A percentile compares a stretch with the other conserved stretches of the same genome.
phyloP scores from a whole-genome alignment of 2,329 filamentous ascomycete genomes.

The Paecilomyces niveus region DNA sequence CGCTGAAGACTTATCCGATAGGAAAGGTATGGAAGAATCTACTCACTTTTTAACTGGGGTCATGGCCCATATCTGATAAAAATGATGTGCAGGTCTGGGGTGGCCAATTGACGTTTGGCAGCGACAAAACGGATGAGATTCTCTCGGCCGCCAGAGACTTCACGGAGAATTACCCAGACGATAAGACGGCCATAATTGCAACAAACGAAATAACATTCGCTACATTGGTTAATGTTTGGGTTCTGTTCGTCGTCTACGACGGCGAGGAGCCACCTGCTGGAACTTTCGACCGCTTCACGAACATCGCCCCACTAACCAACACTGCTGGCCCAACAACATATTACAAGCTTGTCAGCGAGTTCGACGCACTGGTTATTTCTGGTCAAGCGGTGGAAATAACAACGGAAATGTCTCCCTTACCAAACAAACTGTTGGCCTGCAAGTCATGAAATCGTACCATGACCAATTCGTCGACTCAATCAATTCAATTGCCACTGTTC shows the following conservation, averaged over 20 bases:
- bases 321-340: conserved; percentile 33
- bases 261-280: conserved; percentile 45
- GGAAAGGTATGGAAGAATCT: conserved; percentile 11
- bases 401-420: conserved; percentile 32
- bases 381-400: conserved; percentile 15
- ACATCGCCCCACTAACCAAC: conserved; percentile 38
- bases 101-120: conserved; percentile 37
- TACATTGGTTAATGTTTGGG: conserved; percentile 46
- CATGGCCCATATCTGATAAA: conserved; percentile 2
- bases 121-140: conserved; percentile 28
- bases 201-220: conserved; percentile 41
- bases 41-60: no score
- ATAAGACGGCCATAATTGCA: conserved; percentile 54
- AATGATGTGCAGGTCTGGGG: conserved; percentile 34
- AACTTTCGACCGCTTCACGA: conserved; percentile 52
- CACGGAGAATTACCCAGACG: conserved; percentile 46
- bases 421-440: conserved; percentile 19
- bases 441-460: conserved; percentile 24
- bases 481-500: conserved; percentile 17
- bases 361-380: not conserved
- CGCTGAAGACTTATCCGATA: conserved; percentile 23
- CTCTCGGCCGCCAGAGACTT: conserved; percentile 27
- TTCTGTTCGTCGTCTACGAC: conserved; percentile 59
- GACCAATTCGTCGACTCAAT: conserved; percentile 26
- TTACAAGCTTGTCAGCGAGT: conserved; percentile 20